Evolutionary conservation across 352 stramenopile genomes (phyloP).

Genomic region (Globisporangium emineosum): DNA sequence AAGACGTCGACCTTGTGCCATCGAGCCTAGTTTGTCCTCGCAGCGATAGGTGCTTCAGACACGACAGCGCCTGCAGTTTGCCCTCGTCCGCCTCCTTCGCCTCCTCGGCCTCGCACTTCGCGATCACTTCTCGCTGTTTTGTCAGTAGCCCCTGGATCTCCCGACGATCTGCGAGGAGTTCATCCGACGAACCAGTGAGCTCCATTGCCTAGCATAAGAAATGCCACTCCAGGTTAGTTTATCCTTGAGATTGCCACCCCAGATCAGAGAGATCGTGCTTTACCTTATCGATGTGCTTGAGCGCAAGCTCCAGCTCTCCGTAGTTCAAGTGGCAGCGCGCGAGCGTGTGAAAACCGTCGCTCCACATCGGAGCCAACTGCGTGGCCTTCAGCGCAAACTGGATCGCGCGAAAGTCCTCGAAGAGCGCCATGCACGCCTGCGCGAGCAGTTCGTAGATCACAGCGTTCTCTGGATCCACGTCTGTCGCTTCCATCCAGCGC

Average conservation of each 20-base stretch:
- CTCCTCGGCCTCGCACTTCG: constrained; percentile 41
- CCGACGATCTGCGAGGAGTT: constrained; percentile 40
- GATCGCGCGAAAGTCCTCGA: constrained; percentile 75
- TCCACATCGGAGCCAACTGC: constrained; percentile 52
- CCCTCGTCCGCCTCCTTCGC: constrained; percentile 27
- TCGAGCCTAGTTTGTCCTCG: constrained; percentile 29
- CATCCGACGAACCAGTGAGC: constrained; percentile 35
- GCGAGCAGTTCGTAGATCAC: constrained; percentile 65
- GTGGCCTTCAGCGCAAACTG: constrained; percentile 58
- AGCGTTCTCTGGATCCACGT: constrained; percentile 40
- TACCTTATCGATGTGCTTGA: constrained; percentile 47
- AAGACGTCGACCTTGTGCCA: neutral
- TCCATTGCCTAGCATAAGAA: constrained; percentile 35
- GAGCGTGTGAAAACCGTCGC: constrained; percentile 68
- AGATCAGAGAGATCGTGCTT: neutral
- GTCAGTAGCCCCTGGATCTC: constrained; percentile 45
- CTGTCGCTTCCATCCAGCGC: constrained; percentile 61
- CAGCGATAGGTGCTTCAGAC: constrained; percentile 63
- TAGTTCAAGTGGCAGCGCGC: constrained; percentile 75
- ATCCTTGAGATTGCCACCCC: neutral
- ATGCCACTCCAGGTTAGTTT: neutral
- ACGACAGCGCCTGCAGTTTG: constrained; percentile 66
- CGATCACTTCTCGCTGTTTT: constrained; percentile 38
- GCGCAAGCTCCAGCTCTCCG: constrained; percentile 68
- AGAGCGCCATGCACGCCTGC: constrained; percentile 64